A percentile compares a stretch with the other conserved stretches of the same genome.
phyloP scores from a whole-genome alignment of 805 yeast genomes.

The Ogataea saltuana region DNA sequence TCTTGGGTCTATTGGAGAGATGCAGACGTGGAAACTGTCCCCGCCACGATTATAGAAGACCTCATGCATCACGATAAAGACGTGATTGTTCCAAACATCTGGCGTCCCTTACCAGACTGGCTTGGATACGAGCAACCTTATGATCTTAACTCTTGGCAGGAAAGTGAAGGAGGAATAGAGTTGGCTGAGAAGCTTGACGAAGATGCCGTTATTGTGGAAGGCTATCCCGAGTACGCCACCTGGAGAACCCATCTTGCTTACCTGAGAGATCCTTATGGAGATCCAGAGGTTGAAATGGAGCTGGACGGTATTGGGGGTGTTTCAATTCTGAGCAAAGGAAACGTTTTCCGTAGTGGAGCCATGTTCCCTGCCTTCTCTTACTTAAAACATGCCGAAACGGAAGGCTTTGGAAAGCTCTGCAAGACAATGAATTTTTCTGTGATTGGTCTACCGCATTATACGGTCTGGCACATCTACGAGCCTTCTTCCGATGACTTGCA shows the following conservation, averaged over 20 bases:
- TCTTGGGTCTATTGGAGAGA: slow-evolving; percentile 97
- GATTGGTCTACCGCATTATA: slow-evolving; percentile 87
- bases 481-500: slow-evolving; percentile 85
- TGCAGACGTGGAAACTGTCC: slow-evolving; percentile 87
- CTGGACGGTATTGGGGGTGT: slow-evolving; percentile 97
- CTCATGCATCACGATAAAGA: slow-evolving; percentile 86
- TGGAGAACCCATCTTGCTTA: slow-evolving; percentile 97
- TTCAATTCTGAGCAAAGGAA: slow-evolving; percentile 81
- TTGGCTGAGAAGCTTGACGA: slow-evolving; percentile 76
- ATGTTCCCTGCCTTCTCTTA: slow-evolving; percentile 95
- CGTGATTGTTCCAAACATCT: slow-evolving; percentile 88
- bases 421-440: slow-evolving; percentile 84
- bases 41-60: slow-evolving; percentile 81
- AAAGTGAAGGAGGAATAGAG: slow-evolving; percentile 72
- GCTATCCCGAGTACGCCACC: slow-evolving; percentile 92
- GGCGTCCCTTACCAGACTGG: slow-evolving; percentile 87
- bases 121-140: slow-evolving; percentile 78
- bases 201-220: slow-evolving; percentile 94
- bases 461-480: slow-evolving; percentile 92
- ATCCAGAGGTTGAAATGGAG: slow-evolving; percentile 88
- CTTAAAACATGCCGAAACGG: slow-evolving; percentile 94
- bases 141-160: slow-evolving; percentile 81
- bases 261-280: slow-evolving; percentile 88
- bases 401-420: slow-evolving; percentile 88
- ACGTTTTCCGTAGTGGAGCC: slow-evolving; percentile 81